A percentile compares a stretch with the other conserved stretches of the same genome.
Conservation (phyloP, 352 stramenopile species). For the Thraustotheca clavata region DNA sequence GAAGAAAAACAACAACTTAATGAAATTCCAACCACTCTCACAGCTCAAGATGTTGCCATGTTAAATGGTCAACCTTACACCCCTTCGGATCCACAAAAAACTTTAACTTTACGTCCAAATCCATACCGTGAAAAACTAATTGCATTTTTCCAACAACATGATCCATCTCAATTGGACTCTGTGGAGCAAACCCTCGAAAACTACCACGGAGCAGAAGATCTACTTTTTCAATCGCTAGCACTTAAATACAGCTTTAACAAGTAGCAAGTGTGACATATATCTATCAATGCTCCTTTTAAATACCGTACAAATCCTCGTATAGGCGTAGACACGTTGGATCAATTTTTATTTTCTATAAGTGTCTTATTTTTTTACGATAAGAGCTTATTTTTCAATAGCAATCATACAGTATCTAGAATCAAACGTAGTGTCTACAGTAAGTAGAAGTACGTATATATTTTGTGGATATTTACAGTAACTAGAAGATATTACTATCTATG, state of each 20-base stretch:
- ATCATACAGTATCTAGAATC: too few species aligned
- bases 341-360: constrained; percentile 3
- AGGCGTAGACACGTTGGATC: neutral
- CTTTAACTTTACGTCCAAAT: constrained; percentile 20
- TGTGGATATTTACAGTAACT: neutral
- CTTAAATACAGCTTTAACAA: constrained; percentile 85
- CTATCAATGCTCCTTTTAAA: too few species aligned
- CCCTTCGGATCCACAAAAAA: neutral
- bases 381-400: too few species aligned
- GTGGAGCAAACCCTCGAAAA: constrained; percentile 71
- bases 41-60: constrained; percentile 53
- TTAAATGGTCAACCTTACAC: constrained; percentile 41
- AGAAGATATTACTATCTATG: neutral
- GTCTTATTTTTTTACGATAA: neutral
- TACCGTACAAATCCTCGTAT: too few species aligned
- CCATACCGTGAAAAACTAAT: constrained; percentile 43
- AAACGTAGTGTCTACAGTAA: too few species aligned
- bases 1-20: constrained; percentile 28
- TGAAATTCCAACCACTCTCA: constrained; percentile 51
- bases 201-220: constrained; percentile 63
- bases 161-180: constrained; percentile 49
- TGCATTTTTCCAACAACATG: constrained; percentile 51
- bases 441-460: neutral
- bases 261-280: too few species aligned
- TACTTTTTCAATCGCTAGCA: constrained; percentile 69